Conservation (phyloP, 768 basidiomycete species). For the Russula vinacea region DNA sequence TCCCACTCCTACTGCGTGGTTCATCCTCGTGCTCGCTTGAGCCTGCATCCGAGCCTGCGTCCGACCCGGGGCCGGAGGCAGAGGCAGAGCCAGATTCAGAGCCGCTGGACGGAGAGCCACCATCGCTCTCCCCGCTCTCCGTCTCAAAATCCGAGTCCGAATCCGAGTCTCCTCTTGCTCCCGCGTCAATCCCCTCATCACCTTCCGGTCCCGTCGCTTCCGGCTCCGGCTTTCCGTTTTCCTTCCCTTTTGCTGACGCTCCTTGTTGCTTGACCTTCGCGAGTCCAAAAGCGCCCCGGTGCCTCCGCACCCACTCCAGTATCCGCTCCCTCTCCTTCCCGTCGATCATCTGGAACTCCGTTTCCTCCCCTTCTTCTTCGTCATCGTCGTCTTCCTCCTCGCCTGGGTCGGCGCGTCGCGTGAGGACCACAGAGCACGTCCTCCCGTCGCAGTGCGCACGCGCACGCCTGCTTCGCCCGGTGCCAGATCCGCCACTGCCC, state of each 20-base stretch:
- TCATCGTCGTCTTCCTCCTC: conserved; percentile 35
- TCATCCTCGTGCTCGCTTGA: conserved; percentile 34
- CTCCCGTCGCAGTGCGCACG: conserved; percentile 63
- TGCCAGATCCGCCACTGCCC: conserved; percentile 59
- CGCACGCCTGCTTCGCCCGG: conserved; percentile 43
- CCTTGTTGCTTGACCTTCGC: not conserved
- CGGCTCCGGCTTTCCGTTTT: not conserved
- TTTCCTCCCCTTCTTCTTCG: conserved; percentile 52
- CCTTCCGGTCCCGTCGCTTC: no score
- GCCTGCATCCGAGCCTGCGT: not conserved
- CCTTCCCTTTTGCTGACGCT: not conserved
- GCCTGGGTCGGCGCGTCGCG: conserved; percentile 30
- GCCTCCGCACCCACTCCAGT: conserved; percentile 58
- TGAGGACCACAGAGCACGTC: conserved; percentile 59
- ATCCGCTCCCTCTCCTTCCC: conserved; percentile 65
- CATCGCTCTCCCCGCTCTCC: conserved; percentile 38
- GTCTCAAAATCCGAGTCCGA: conserved; percentile 24
- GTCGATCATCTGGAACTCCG: conserved; percentile 71
- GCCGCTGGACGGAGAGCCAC: conserved; percentile 36
- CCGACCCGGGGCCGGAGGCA: conserved; percentile 10
- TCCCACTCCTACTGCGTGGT: not conserved
- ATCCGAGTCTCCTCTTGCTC: conserved; percentile 30
- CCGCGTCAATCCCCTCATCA: conserved; percentile 11
- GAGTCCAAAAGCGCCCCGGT: conserved; percentile 55
- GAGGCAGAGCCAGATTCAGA: not conserved